Conservation (phyloP, 805 yeast genomes). For the Myxozyma neotropica region DNA sequence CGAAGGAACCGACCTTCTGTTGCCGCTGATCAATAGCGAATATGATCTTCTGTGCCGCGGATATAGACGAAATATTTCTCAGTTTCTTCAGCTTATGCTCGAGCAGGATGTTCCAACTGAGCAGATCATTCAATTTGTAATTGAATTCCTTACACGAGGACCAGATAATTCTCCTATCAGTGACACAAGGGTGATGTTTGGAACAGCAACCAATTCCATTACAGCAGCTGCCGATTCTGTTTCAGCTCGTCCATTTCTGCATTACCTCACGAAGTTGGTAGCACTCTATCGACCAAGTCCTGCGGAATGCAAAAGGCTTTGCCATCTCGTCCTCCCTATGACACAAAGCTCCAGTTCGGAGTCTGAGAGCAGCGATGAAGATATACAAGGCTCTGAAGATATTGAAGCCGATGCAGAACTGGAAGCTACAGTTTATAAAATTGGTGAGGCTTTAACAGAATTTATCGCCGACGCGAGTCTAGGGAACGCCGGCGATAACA, state of each 20-base stretch:
- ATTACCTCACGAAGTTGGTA: not conserved
- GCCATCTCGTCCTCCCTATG: not conserved
- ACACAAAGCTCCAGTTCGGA: not conserved
- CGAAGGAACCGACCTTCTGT: not conserved
- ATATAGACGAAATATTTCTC: not conserved
- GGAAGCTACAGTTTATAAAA: not conserved
- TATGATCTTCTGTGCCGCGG: constrained; percentile 10
- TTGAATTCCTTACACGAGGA: not conserved
- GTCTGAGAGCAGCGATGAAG: not conserved
- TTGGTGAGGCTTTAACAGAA: constrained; percentile 12
- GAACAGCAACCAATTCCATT: not conserved
- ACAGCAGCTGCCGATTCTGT: not conserved
- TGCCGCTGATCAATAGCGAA: constrained; percentile 10
- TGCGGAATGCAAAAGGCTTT: not conserved
- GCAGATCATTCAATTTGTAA: constrained; percentile 6
- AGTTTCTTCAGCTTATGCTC: constrained; percentile 5
- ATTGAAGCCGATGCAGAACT: constrained; percentile 5
- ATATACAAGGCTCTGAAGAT: not conserved
- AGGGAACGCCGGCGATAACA: constrained; percentile 4
- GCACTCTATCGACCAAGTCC: not conserved
- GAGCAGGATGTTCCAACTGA: constrained; percentile 12
- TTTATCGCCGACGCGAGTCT: constrained; percentile 6
- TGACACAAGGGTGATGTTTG: constrained; percentile 4
- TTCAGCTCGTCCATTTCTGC: constrained; percentile 2
- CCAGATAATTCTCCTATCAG: not conserved